Conservation (phyloP, 345 rosid genomes). For the Eucalyptus pauciflora region DNA sequence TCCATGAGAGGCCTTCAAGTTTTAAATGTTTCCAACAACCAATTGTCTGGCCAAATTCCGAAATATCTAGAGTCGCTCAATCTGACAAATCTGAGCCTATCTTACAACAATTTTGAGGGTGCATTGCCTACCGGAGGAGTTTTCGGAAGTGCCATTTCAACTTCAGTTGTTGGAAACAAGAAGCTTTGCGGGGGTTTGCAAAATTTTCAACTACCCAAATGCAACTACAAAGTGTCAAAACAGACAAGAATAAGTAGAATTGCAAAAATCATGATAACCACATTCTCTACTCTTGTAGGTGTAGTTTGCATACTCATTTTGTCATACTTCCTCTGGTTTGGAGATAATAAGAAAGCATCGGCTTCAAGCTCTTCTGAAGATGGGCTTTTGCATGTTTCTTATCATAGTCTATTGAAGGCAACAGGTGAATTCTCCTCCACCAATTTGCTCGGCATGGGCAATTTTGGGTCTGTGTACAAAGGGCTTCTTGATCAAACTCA, state of each 20-base stretch:
- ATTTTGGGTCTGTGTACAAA: neutral
- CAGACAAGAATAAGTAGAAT: fast-evolving
- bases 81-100: neutral
- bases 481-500: neutral
- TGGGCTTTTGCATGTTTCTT: neutral
- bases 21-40: neutral
- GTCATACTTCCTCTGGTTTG: neutral
- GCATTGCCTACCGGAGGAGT: neutral
- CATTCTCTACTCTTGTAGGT: neutral
- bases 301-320: fast-evolving
- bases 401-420: neutral
- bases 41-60: fast-evolving
- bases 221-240: neutral
- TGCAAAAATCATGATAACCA: neutral
- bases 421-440: neutral
- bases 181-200: neutral
- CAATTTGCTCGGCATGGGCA: neutral
- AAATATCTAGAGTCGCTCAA: fast-evolving
- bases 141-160: neutral
- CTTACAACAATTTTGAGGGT: neutral
- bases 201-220: neutral
- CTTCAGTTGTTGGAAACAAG: neutral
- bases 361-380: neutral
- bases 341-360: neutral
- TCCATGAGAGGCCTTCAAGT: neutral